A percentile compares a stretch with the other conserved stretches of the same genome.
Conservation (phyloP, 805 yeast genomes). For the Monosporozyma aquatica region DNA sequence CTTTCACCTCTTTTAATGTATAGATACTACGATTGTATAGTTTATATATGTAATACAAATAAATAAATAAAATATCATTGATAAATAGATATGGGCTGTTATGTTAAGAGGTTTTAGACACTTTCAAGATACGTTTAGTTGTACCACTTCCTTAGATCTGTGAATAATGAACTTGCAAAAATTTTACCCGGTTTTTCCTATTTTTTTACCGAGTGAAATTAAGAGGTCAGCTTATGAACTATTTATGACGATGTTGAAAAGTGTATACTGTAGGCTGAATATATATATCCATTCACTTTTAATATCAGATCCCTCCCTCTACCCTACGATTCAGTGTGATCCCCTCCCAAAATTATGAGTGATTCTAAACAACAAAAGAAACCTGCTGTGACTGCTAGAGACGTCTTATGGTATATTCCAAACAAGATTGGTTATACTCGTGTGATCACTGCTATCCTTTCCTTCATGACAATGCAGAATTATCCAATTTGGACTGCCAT, state of each 20-base stretch:
- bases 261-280: too few species aligned
- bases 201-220: too few species aligned
- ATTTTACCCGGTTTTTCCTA: too few species aligned
- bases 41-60: background rate
- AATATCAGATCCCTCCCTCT: too few species aligned
- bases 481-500: constrained; percentile 74
- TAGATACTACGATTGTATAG: background rate
- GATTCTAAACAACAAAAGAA: background rate
- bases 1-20: constrained; percentile 1
- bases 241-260: too few species aligned
- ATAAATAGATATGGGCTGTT: too few species aligned
- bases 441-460: constrained; percentile 69
- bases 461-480: constrained; percentile 71
- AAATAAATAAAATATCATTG: background rate
- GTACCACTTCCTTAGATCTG: too few species aligned
- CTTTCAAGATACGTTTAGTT: too few species aligned
- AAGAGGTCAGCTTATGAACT: too few species aligned
- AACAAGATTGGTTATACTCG: constrained; percentile 86
- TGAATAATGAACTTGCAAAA: too few species aligned
- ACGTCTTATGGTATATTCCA: constrained; percentile 75
- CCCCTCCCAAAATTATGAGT: background rate
- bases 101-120: too few species aligned
- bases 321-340: background rate
- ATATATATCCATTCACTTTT: too few species aligned
- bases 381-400: constrained; percentile 33